Percentiles rank a stretch among this genome's conserved stretches.
phyloP scores from a whole-genome alignment of 2,329 filamentous ascomycete genomes.

The Microdochium trichocladiopsis region DNA sequence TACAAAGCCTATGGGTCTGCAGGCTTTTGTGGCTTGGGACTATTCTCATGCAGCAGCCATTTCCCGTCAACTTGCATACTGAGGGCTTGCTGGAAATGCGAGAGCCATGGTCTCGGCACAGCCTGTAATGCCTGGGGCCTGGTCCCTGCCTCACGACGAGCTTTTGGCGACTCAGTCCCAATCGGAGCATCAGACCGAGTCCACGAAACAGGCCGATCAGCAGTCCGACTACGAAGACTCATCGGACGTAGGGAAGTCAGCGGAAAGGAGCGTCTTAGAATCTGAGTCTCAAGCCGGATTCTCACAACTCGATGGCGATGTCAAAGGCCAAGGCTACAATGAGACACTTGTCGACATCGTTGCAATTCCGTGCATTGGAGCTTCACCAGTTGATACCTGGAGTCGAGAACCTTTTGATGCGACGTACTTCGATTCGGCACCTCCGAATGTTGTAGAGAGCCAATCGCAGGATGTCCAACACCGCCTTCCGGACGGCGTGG shows the following conservation, averaged over 20 bases:
- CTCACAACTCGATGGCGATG: conserved; percentile 33
- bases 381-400: conserved; percentile 46
- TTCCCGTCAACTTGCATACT: too few relatives aligned
- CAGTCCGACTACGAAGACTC: too few relatives aligned
- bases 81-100: too few relatives aligned
- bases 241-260: conserved; percentile 22
- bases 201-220: too few relatives aligned
- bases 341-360: conserved; percentile 47
- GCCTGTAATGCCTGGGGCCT: too few relatives aligned
- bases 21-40: too few relatives aligned
- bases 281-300: conserved; percentile 29
- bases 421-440: conserved; percentile 33
- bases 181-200: too few relatives aligned
- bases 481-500: conserved; percentile 19
- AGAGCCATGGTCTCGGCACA: too few relatives aligned
- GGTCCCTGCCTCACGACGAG: too few relatives aligned
- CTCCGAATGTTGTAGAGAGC: conserved; percentile 13
- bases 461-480: conserved; percentile 20
- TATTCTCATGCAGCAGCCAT: too few relatives aligned
- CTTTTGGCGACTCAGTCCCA: too few relatives aligned
- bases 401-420: conserved; percentile 39
- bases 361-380: conserved; percentile 46
- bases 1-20: too few relatives aligned
- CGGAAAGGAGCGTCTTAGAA: conserved; percentile 27
- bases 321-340: conserved; percentile 36